phyloP scores from a whole-genome alignment of 2,329 filamentous ascomycete species.

The Myrmaecium sp. region DNA sequence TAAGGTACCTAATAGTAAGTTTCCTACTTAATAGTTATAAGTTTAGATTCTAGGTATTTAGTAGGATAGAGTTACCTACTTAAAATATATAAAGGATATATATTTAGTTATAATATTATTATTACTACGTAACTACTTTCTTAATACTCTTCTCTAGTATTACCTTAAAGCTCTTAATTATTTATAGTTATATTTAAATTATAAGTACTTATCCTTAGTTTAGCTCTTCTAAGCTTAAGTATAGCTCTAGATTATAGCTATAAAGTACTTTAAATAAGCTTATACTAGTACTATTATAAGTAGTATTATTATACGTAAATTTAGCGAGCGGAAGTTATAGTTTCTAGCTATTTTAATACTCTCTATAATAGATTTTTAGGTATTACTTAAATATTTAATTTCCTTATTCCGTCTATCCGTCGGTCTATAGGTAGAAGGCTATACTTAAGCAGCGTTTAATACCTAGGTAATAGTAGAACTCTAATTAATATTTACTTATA shows the following conservation, averaged over 20 bases:
- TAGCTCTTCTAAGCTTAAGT: too few species aligned
- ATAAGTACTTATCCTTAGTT: too few species aligned
- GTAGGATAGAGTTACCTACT: too few species aligned
- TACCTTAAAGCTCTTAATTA: background rate
- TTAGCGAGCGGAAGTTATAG: background rate
- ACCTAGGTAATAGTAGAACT: too few species aligned
- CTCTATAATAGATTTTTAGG: background rate
- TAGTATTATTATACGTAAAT: slow-evolving; percentile 1
- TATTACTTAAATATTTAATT: slow-evolving; percentile 2
- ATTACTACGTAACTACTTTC: too few species aligned
- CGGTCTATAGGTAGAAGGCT: background rate
- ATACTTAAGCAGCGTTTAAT: too few species aligned
- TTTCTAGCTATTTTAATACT: background rate
- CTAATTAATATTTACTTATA: too few species aligned
- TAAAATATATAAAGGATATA: too few species aligned
- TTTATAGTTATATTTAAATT: background rate
- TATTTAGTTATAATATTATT: too few species aligned
- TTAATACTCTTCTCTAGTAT: background rate
- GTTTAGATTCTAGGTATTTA: background rate
- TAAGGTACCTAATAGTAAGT: background rate
- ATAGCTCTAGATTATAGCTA: background rate
- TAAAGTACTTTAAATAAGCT: background rate
- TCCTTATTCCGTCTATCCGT: slow-evolving; percentile 1
- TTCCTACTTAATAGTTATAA: background rate
- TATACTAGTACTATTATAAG: background rate